phyloP scores from a whole-genome alignment of 306 rosid species.

The Cercis canadensis region DNA sequence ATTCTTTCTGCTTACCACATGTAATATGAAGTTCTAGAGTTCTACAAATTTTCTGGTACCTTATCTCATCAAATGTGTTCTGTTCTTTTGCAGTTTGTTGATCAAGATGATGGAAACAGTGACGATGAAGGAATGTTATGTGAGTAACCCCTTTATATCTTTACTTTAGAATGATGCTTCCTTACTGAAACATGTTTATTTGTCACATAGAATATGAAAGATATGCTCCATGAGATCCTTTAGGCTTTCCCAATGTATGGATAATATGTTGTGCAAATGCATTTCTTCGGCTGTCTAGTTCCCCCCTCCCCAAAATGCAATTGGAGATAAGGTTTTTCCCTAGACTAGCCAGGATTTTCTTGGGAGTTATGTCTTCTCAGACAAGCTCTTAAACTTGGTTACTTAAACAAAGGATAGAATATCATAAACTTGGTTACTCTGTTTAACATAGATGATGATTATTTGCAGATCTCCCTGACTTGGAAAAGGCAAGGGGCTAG shows the following conservation, averaged over 20 bases:
- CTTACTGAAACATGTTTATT: constrained; percentile 29
- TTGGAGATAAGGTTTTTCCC: too few relatives aligned
- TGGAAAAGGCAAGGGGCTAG: constrained; percentile 85
- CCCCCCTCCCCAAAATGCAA: too few relatives aligned
- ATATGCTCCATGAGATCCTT: background rate
- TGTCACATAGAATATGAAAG: constrained; percentile 19
- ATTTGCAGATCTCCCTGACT: constrained; percentile 88
- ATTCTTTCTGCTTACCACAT: constrained; percentile 12
- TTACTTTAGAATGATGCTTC: constrained; percentile 21
- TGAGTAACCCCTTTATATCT: constrained; percentile 51
- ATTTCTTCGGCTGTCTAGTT: too few relatives aligned
- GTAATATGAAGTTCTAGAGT: constrained; percentile 23
- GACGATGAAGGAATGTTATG: constrained; percentile 94
- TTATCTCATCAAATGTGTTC: constrained; percentile 31
- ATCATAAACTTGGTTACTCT: background rate
- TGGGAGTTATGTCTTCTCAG: too few relatives aligned
- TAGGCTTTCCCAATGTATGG: background rate
- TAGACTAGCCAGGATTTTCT: too few relatives aligned
- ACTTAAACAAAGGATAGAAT: background rate
- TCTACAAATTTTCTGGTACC: constrained; percentile 22
- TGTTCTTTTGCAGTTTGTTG: constrained; percentile 55
- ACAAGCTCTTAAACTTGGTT: too few relatives aligned
- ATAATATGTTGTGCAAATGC: background rate
- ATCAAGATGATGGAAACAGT: constrained; percentile 72
- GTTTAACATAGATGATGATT: constrained; percentile 23